Base-by-base conservation (phyloP, 352 stramenopile genomes). In the Phytophthora citrophthora region DNA sequence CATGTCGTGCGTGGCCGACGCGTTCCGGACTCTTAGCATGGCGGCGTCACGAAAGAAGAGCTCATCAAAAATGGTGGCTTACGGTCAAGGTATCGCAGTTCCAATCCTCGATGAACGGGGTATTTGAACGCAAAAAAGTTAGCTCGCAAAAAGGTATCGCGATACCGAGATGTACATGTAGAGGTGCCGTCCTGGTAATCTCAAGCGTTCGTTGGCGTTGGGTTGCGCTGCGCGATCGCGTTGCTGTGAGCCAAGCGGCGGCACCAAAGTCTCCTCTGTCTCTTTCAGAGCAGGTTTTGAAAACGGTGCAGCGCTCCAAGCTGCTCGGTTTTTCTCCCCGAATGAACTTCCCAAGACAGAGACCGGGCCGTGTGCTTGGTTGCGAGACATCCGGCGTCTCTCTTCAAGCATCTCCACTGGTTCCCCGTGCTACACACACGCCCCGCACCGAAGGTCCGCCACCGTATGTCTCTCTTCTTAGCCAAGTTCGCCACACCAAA, bases 391-490 rank as follows among this genome's bases (percentile, higher is more conserved):
- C 50, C 62, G 61, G 48, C 60, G 66, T 57, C 54, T 66, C 66
- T 39, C 16, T 62, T 70, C 55, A 73, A 69, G 40, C 60, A 61
- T 70, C 65, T 61, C 60, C 54, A 71, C 61, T 61, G 61, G 51
- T 68, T 71, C 49, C 32, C 12, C 18, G 46, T 61, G 67, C 67
- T 75, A 75, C 67, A 26, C 62, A 75, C 67, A 27, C 61, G 26
- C 46, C 54, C 61, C 54, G 61, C 61, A 62, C 54, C 48, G 46
- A 53, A 49, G 53, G 45, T 49, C 54, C n/a, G 15, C 48, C 55
- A 68, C 61, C 55, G 61, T 68, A 75, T 64, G 61, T 72, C 41
- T 71, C 45, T 46, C 38, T 56, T 63, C 61, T 74, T 68, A 70
- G 60, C 66, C 60, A 68, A 74, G 60, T 73, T 27, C 59, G 52